These are phyloP conservation scores for Delonix regia DNA, from an alignment of 306 rosid species.

Conservation along the genomic window DNA sequence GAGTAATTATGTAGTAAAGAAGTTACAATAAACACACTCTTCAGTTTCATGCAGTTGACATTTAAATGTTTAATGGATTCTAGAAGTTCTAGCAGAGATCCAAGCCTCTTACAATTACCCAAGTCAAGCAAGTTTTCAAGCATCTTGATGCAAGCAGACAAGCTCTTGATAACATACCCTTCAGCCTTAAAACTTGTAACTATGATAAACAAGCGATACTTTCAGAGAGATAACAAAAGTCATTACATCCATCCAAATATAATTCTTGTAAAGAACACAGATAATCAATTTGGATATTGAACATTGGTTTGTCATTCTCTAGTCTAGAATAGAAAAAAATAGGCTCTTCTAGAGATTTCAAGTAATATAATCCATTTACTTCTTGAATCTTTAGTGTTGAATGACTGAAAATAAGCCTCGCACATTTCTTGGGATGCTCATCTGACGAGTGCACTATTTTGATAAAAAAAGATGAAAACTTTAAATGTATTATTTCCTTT, in stretches of 20 bases:
- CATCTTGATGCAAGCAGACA: conserved; percentile 9
- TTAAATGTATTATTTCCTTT: background rate
- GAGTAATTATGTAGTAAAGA: background rate
- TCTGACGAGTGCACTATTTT: conserved; percentile 21
- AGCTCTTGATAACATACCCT: background rate
- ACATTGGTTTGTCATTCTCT: background rate
- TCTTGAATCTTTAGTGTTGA: background rate
- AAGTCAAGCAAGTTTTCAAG: background rate
- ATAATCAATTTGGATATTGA: background rate
- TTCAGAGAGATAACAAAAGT: conserved; percentile 29
- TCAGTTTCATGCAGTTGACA: conserved; percentile 32
- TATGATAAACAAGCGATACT: too few relatives aligned
- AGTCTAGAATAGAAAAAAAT: background rate
- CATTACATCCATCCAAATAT: background rate
- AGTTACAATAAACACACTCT: background rate
- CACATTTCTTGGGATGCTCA: conserved; percentile 1
- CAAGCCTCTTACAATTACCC: background rate
- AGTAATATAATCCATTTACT: background rate
- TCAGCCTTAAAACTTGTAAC: background rate
- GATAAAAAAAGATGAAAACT: too few relatives aligned
- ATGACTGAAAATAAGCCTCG: background rate
- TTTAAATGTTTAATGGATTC: background rate
- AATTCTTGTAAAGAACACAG: background rate
- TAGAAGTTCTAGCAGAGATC: conserved; percentile 40
- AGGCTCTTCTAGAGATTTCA: background rate